phyloP scores from a whole-genome alignment of 352 stramenopile genomes.

The Phytopythium montanum region DNA sequence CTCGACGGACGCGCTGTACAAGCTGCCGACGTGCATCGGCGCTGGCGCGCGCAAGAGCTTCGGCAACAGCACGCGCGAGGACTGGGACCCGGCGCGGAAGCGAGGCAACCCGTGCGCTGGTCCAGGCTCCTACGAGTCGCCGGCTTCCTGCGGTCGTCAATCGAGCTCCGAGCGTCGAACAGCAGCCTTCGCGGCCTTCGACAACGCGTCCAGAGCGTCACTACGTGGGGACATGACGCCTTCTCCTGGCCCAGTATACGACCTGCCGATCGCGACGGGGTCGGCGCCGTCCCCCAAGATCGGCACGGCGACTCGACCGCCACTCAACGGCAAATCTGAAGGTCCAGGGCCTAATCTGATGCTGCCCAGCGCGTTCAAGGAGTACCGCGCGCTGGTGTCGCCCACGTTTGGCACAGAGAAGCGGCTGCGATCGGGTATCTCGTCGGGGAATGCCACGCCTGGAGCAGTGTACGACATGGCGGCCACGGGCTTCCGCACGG shows the following conservation, averaged over 20 bases:
- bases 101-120: constrained; percentile 53
- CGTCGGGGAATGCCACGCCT: constrained; percentile 25
- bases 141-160: constrained; percentile 57
- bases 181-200: constrained; percentile 49
- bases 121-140: constrained; percentile 62
- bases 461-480: constrained; percentile 73
- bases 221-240: constrained; percentile 53
- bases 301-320: constrained; percentile 47
- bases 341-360: constrained; percentile 60
- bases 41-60: constrained; percentile 64
- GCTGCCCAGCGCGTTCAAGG: constrained; percentile 50
- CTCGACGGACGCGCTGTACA: constrained; percentile 67
- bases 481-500: constrained; percentile 58
- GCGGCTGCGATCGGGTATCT: constrained; percentile 27
- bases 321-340: constrained; percentile 50
- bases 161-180: constrained; percentile 48
- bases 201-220: constrained; percentile 48
- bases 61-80: constrained; percentile 69
- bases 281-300: constrained; percentile 48
- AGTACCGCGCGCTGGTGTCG: constrained; percentile 38
- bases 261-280: constrained; percentile 48
- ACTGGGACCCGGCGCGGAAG: constrained; percentile 74
- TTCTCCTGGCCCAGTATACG: constrained; percentile 74
- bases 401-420: constrained; percentile 73
- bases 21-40: constrained; percentile 58